Evolutionary conservation across 345 rosid genomes (phyloP), one percentile per base, ranked within the genome.

Genomic region (Rhodamnia rubescens): DNA sequence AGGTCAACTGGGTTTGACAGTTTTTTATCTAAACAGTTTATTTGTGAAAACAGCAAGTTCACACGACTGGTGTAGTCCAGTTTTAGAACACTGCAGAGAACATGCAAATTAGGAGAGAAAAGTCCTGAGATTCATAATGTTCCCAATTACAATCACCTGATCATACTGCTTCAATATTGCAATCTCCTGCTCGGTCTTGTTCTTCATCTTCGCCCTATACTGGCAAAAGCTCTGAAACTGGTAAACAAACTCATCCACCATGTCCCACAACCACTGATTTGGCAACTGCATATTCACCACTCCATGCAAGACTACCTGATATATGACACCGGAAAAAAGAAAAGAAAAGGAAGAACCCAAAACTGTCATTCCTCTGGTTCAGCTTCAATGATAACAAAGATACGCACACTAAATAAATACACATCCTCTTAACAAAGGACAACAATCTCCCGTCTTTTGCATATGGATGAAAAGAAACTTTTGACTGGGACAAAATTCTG

Each of bases 201-300:
- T 95, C 96, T 95, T 97, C 93, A 94, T 95, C 90, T 96, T 97
- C 49, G 99, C 99, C 84, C 99, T 92, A 87, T 92, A 97, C 85
- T 97, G 99, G 69, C 99, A 97, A 85, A 97, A 97, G 84, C 98
- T 95, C 92, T 96, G 99, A 84, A 97, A 97, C 89, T 97, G 99
- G 87, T 97, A 97, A 8, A 97, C 97, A 92, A 96, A 97, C 93
- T 97, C 99, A 91, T 97, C 99, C 87, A 97, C 99, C 99, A 97
- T 95, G 86, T 97, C 99, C 99, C 99, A 97, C 90, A 97, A 83
- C 99, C 99, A 97, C 91, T 97, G 99, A 83, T 96, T 97, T 3
- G 99, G 99, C 86, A 97, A 81, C 83, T 97, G 99, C 99, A 96
- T 97, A 88, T 93, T 97, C 89, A 97, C 98, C 74, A 93, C 97